Conservation (phyloP, 495 filamentous ascomycete genomes). For the Talaromyces liani region DNA sequence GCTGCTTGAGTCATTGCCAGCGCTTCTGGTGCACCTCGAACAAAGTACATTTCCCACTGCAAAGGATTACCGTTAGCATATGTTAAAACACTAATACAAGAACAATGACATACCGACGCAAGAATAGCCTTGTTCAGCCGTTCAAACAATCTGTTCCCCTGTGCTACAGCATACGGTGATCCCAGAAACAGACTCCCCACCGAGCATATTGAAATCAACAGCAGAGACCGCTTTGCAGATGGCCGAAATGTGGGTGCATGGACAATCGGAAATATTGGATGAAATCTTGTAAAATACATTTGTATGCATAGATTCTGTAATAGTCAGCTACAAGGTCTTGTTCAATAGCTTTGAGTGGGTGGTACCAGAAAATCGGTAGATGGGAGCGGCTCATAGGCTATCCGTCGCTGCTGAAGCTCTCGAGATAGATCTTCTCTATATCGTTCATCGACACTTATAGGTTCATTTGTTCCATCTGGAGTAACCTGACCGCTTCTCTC, state of each 20-base stretch:
- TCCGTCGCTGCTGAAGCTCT: conserved; percentile 15
- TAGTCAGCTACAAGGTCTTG: not conserved
- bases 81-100: no score
- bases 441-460: conserved; percentile 16
- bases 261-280: conserved; percentile 22
- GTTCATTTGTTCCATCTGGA: not conserved
- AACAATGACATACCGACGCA: conserved; percentile 19
- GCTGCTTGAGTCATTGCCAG: conserved; percentile 31
- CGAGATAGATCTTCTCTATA: conserved; percentile 21
- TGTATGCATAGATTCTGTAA: conserved; percentile 20
- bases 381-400: conserved; percentile 20
- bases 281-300: conserved; percentile 25
- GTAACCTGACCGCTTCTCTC: not conserved
- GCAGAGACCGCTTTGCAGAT: conserved; percentile 20
- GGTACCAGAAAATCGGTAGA: conserved; percentile 14
- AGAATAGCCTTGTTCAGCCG: conserved; percentile 28
- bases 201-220: conserved; percentile 26
- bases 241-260: conserved; percentile 24
- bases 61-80: not conserved
- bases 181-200: conserved; percentile 28
- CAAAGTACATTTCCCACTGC: conserved; percentile 5
- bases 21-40: conserved; percentile 10
- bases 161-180: conserved; percentile 17
- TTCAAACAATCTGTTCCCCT: conserved; percentile 24
- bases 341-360: not conserved